Evolutionary conservation across 1,284 basidiomycete species (phyloP), one percentile per base, ranked within the genome.

Genomic region (Pulveroboletus ridleyi): DNA sequence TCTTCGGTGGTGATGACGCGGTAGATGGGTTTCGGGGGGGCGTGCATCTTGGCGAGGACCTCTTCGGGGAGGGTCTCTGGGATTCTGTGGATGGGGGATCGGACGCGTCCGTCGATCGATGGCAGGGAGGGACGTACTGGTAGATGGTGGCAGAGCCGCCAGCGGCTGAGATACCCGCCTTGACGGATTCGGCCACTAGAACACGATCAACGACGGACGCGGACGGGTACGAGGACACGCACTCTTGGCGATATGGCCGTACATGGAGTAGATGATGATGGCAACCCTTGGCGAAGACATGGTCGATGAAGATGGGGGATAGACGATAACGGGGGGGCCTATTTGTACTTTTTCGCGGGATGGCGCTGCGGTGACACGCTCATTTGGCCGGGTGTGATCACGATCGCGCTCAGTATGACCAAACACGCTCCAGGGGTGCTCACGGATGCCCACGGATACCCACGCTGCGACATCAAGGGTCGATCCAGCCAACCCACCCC

Each of bases 1-100:
- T n/a, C n/a, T n/a, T n/a, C n/a, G n/a, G n/a, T n/a, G n/a, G n/a
- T n/a, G n/a, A n/a, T 76, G 66, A 83, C 66, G 35, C 85, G 85
- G 77, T 84, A 84, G 39, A 75, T 72, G 49, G 79, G 73, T 63
- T 78, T 80, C 4, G 76, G 57, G 9, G 80, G 78, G 1, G 83
- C 86, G 74, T 85, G 74, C 83, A 89, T 83, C 77, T 87, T 86
- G 62, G 71, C 68, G 46, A 89, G 79, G 61, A 89, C 75, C 41
- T 88, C 85, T 1, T 79, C 74, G 17, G 84, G 67, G 52, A 88
- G 82, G 6, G 86, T 89, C 78, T 90, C 88, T 59, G 78, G 69
- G 73, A 88, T 82, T 72, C 79, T 78, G 17, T 14, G 25, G 5
- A 23, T 25, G 44, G 39, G 49, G 35, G 49, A 57, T 56, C 7